These are phyloP conservation scores for Mortierella sp. DNA, from an alignment of 371 early-diverging fungal species.

Conservation along the genomic window DNA sequence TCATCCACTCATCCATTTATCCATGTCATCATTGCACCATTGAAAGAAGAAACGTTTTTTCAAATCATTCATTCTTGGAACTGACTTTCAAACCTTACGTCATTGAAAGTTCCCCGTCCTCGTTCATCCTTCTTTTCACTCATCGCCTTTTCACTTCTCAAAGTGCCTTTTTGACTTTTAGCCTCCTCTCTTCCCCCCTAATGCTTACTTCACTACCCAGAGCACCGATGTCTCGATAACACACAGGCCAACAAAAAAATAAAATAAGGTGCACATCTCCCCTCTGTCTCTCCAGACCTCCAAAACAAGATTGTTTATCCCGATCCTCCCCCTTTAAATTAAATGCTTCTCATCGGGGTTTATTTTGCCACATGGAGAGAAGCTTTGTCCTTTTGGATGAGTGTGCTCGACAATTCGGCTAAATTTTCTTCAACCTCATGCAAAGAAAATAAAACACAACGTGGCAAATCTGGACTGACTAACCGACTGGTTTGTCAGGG, in stretches of 20 bases:
- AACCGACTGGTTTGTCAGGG: background rate
- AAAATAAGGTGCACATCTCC: background rate
- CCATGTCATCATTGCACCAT: background rate
- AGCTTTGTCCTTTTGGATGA: background rate
- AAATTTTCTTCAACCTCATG: background rate
- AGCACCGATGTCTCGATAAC: constrained; percentile 6
- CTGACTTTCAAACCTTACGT: constrained; percentile 9
- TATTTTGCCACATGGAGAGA: background rate
- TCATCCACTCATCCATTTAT: background rate
- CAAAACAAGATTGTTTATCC: no score
- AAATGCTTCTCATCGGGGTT: constrained; percentile 5
- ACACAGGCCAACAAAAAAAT: background rate
- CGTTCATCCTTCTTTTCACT: background rate
- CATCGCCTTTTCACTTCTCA: background rate
- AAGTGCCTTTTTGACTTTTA: constrained; percentile 10
- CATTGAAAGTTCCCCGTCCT: background rate
- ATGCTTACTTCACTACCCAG: background rate
- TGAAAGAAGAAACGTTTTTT: background rate
- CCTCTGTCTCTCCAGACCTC: no score
- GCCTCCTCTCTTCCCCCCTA: background rate
- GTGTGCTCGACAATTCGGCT: background rate
- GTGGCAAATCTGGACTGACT: background rate
- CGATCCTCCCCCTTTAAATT: background rate
- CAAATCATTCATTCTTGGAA: background rate
- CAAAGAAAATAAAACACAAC: background rate